Evolutionary conservation across 768 basidiomycete genomes (phyloP).

Genomic region (Rhizopogon salebrosus): DNA sequence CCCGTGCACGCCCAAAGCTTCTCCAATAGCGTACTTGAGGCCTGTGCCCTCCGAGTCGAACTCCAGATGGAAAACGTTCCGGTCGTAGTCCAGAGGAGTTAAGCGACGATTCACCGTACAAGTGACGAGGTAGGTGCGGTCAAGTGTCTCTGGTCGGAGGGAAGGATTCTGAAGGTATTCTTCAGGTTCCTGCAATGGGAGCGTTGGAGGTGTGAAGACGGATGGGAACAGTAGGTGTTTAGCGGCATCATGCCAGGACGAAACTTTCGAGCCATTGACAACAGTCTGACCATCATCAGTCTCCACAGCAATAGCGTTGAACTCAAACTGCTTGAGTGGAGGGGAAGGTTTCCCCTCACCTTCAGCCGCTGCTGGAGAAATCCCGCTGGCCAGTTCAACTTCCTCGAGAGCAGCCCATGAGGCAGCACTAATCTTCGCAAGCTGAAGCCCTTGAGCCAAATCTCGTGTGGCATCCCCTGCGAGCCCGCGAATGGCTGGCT

Average conservation of each 20-base stretch:
- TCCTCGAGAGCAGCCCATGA: constrained; percentile 68
- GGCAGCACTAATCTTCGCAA: constrained; percentile 46
- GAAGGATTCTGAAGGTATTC: constrained; percentile 57
- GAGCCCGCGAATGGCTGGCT: constrained; percentile 47
- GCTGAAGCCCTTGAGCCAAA: constrained; percentile 36
- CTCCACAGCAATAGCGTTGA: constrained; percentile 72
- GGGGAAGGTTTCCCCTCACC: constrained; percentile 18
- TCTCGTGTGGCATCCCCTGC: constrained; percentile 43
- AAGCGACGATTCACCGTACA: constrained; percentile 92
- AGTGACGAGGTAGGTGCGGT: constrained; percentile 90
- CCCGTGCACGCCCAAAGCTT: constrained; percentile 94
- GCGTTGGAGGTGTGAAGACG: constrained; percentile 56
- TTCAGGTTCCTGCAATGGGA: constrained; percentile 27
- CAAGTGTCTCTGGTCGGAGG: constrained; percentile 80
- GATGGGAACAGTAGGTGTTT: constrained; percentile 87
- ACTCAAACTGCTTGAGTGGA: constrained; percentile 53
- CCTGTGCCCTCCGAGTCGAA: constrained; percentile 91
- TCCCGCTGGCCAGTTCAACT: constrained; percentile 37
- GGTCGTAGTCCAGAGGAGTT: constrained; percentile 92
- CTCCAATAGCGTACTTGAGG: constrained; percentile 91
- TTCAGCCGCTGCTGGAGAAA: constrained; percentile 13
- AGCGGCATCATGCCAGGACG: constrained; percentile 81
- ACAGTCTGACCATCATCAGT: constrained; percentile 51
- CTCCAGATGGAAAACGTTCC: constrained; percentile 98
- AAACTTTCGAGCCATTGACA: constrained; percentile 54